Percentiles rank a stretch among this genome's conserved stretches.
Conservation (phyloP, 1,139 yeast genomes). For the Taphrina flavorubra region DNA sequence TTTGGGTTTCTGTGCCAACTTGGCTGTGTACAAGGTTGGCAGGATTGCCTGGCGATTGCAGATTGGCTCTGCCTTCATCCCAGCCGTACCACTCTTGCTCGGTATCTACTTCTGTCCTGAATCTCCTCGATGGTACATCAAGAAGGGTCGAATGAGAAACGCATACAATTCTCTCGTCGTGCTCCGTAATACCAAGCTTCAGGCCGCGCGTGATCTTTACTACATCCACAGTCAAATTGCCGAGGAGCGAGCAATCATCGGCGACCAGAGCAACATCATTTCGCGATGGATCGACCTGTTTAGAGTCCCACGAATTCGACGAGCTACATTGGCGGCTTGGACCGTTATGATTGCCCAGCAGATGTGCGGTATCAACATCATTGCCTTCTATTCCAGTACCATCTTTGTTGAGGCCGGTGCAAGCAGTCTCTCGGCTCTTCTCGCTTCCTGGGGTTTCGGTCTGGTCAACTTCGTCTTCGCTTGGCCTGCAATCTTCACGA, state of each 20-base stretch:
- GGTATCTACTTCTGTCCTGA: slow-evolving; percentile 78
- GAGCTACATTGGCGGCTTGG: slow-evolving; percentile 81
- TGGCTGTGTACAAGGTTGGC: slow-evolving; percentile 64
- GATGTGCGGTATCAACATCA: slow-evolving; percentile 88
- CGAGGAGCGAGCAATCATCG: slow-evolving; percentile 66
- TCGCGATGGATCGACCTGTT: slow-evolving; percentile 58
- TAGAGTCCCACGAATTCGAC: slow-evolving; percentile 77
- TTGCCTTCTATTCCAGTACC: slow-evolving; percentile 74
- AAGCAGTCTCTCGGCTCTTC: slow-evolving; percentile 64
- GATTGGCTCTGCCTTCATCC: slow-evolving; percentile 78
- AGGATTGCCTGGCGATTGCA: slow-evolving; percentile 77
- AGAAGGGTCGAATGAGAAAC: slow-evolving; percentile 63
- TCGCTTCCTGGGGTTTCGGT: slow-evolving; percentile 89
- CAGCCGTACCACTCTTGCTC: slow-evolving; percentile 68
- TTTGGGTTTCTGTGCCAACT: slow-evolving; percentile 73
- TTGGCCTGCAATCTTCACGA: slow-evolving; percentile 79
- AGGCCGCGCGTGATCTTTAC: slow-evolving; percentile 78
- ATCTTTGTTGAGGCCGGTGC: slow-evolving; percentile 74
- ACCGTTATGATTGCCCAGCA: slow-evolving; percentile 90
- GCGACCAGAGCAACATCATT: slow-evolving; percentile 47
- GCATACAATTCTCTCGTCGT: slow-evolving; percentile 61
- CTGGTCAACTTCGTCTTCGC: slow-evolving; percentile 81
- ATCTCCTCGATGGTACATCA: slow-evolving; percentile 81
- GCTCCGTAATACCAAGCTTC: slow-evolving; percentile 61
- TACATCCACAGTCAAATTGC: slow-evolving; percentile 69